A percentile compares a stretch with the other conserved stretches of the same genome.
Conservation (phyloP, 1,284 basidiomycete species). For the Moesziomyces globuligerus region DNA sequence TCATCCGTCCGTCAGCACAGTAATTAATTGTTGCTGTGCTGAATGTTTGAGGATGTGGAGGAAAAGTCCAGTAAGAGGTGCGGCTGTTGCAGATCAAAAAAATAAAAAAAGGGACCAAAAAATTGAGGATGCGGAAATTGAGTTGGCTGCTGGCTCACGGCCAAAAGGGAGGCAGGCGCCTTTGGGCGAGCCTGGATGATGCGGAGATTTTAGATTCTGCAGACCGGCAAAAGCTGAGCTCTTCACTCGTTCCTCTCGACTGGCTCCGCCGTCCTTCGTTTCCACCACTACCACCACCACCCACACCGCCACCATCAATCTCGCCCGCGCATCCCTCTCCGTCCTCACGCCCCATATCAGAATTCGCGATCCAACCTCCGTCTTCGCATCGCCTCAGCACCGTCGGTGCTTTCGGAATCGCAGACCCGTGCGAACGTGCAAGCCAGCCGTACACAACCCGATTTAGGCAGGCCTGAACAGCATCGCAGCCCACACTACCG, state of each 20-base stretch:
- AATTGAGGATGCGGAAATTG: background rate
- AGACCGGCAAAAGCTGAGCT: background rate
- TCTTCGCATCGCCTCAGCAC: background rate
- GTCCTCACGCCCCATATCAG: background rate
- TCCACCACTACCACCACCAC: background rate
- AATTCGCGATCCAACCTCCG: background rate
- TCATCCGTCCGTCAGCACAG: too few relatives aligned
- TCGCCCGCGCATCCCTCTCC: background rate
- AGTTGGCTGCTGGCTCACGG: background rate
- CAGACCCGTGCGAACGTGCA: background rate
- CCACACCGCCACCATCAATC: background rate
- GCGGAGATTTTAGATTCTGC: background rate
- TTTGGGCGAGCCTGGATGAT: background rate
- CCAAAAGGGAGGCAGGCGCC: too few relatives aligned
- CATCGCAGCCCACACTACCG: background rate
- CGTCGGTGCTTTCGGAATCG: background rate
- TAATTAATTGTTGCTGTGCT: too few relatives aligned
- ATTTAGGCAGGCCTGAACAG: background rate
- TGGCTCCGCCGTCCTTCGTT: slow-evolving; percentile 1
- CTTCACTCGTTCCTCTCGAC: background rate
- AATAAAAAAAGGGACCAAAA: slow-evolving; percentile 5
- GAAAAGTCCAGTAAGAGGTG: too few relatives aligned
- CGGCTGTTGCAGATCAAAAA: too few relatives aligned
- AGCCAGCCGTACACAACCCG: background rate
- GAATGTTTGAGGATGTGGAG: too few relatives aligned